Conservation (phyloP, 2,329 filamentous ascomycete species). For the Calonectria hawksworthii region DNA sequence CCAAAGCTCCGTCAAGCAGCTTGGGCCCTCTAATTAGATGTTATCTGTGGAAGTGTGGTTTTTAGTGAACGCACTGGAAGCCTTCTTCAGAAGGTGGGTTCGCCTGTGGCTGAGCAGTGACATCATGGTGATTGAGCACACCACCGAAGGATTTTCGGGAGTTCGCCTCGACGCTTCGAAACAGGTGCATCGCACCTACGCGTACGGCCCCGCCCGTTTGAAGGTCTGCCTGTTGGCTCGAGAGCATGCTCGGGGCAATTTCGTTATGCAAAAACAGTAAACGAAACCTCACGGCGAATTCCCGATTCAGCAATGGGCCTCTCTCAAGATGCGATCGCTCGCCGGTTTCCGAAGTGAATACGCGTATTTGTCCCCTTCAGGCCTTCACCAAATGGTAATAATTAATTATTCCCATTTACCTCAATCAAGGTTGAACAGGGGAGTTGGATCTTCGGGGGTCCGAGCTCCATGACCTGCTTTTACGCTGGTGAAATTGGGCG, state of each 20-base stretch:
- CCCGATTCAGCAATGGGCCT: background rate
- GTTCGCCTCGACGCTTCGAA: slow-evolving; percentile 33
- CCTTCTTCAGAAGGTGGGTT: slow-evolving; percentile 35
- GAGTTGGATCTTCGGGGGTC: background rate
- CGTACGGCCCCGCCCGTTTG: slow-evolving; percentile 19
- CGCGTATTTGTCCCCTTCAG: background rate
- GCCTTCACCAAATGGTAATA: background rate
- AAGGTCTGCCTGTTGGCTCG: slow-evolving; percentile 11
- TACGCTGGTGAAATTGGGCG: background rate
- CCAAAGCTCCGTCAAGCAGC: slow-evolving; percentile 31
- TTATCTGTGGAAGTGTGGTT: slow-evolving; percentile 31
- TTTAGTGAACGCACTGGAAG: slow-evolving; percentile 26
- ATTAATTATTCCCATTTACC: background rate
- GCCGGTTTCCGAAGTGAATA: background rate
- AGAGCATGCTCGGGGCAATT: slow-evolving; percentile 14
- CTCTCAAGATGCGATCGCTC: background rate
- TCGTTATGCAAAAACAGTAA: slow-evolving; percentile 1
- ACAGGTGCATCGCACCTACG: slow-evolving; percentile 22
- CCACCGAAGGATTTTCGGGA: slow-evolving; percentile 26
- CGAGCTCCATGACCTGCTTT: slow-evolving; percentile 13
- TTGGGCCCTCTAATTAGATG: slow-evolving; percentile 27
- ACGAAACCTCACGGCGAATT: background rate
- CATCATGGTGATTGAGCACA: slow-evolving; percentile 37
- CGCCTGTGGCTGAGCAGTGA: slow-evolving; percentile 37
- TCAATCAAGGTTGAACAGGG: background rate